phyloP scores from a whole-genome alignment of 1,284 basidiomycete species.

The Ceratobasidium sp. region DNA sequence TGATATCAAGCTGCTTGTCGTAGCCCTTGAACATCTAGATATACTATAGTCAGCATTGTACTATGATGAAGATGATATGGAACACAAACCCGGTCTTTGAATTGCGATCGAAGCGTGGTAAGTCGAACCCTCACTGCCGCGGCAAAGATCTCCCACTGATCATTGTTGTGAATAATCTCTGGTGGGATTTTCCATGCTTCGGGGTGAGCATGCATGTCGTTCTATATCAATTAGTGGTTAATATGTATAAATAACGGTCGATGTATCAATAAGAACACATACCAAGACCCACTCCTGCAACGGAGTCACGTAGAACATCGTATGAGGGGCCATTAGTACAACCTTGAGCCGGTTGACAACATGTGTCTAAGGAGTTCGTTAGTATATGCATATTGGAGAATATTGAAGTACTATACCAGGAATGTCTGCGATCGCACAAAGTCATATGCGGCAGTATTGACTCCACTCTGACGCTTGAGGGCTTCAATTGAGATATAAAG shows the following conservation, averaged over 20 bases:
- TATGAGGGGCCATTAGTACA: background rate
- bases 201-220: background rate
- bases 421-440: background rate
- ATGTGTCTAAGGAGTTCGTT: background rate
- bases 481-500: background rate
- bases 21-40: background rate
- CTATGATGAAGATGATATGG: background rate
- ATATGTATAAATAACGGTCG: too few species aligned
- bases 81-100: background rate
- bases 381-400: too few species aligned
- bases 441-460: background rate
- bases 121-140: background rate
- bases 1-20: background rate
- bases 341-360: slow-evolving; percentile 1
- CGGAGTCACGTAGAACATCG: background rate
- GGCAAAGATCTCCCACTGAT: background rate
- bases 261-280: background rate
- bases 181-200: background rate
- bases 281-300: slow-evolving; percentile 10
- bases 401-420: too few species aligned
- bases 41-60: background rate
- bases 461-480: background rate
- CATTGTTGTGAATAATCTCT: background rate
- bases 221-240: too few species aligned
- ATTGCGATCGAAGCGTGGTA: background rate